Base-by-base conservation (phyloP, 2,329 filamentous ascomycete genomes). In the Fusarium buxicola region DNA sequence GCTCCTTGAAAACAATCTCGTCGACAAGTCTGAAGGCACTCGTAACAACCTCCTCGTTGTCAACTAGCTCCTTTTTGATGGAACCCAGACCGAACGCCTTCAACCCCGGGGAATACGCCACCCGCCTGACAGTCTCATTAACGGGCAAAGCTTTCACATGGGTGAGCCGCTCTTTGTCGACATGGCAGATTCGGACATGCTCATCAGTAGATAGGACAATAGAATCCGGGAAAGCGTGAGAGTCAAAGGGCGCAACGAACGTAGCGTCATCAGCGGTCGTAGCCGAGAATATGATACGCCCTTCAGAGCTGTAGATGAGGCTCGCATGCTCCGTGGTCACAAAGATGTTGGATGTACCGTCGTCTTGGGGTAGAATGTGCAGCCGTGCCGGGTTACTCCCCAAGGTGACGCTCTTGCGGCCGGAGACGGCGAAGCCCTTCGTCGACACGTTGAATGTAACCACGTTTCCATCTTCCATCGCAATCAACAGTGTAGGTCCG, bases 241-340 rank as follows among this genome's bases (percentile, higher is more conserved):
- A 84, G 73, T 97, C 86, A 72, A 99, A 96, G 0, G 90, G 85
- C 59, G 92, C 95, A 7, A 98, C 89, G 43, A 87, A 89, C 1
- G 89, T 89, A 1, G 92, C 92, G 62, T 93, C 89, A 60, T 97
- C 92, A 3, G 94, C 92, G 11, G 94, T 97, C 2, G 97, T 92
- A 2, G 95, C 94, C 5, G 94, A 97, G 77, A 96, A 99, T 1
- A 97, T 88, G 35, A 97, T 90, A 18, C 94, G 86, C 1, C 91
- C 92, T 72, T 97, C 93, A 0, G 89, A 88, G 8, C 91, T 91
- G 73, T 99, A 97, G 44, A 99, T 97, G 51, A 99, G 78, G 63
- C 92, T 97, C 0, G 95, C 92, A 72, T 97, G 92, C 70, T 99
- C 95, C 55, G 93, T 97, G 0, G 92, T 96, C 1, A 93, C 92